Base-by-base conservation (phyloP, 768 basidiomycete genomes). In the Steccherinum ochraceum region DNA sequence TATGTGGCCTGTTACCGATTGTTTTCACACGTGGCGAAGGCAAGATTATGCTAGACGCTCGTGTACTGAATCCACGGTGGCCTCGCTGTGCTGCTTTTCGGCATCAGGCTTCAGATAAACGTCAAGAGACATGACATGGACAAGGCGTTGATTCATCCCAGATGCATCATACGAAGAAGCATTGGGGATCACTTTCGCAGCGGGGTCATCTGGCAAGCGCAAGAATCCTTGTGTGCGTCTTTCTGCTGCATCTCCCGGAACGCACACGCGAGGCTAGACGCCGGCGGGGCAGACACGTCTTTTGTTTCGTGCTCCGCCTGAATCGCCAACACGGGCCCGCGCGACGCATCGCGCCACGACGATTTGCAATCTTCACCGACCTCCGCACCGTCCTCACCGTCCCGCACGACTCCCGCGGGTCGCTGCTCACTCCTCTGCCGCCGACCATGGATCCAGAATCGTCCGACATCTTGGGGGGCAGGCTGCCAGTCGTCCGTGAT, bases 401-500 rank as follows among this genome's bases (percentile, higher is more conserved):
- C 5, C n/a, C 10, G 21, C 41, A 18, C 41, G 41, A 43, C 21
- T 43, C 7, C 10, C 41, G 7, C 41, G 41, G 19, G n/a, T 18
- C 40, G 19, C 55, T 56, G 58, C 51, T 43, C 51, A 57, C 56
- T 52, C 35, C 16, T 7, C 56, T 53, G 50, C 51, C 55, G 47
- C 49, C 54, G 60, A 61, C 63, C 66, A 88, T 87, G 84, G 73
- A 76, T 61, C 76, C 72, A 71, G 84, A 88, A 62, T 74, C 75
- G 51, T 77, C 80, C 58, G 87, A 89, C 69, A 87, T 89, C 53
- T 77, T 89, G 12, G 86, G 84, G 52, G 77, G 79, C 46, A 70
- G 71, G 50, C 58, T 65, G 24, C 63, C 58, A 16, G 63, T 67
- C 25, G 62, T 59, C 63, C 55, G 64, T 63, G 55, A 73, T 69